Evolutionary conservation across 257 asterid species (phyloP).

Genomic region (Linaria vulgaris): DNA sequence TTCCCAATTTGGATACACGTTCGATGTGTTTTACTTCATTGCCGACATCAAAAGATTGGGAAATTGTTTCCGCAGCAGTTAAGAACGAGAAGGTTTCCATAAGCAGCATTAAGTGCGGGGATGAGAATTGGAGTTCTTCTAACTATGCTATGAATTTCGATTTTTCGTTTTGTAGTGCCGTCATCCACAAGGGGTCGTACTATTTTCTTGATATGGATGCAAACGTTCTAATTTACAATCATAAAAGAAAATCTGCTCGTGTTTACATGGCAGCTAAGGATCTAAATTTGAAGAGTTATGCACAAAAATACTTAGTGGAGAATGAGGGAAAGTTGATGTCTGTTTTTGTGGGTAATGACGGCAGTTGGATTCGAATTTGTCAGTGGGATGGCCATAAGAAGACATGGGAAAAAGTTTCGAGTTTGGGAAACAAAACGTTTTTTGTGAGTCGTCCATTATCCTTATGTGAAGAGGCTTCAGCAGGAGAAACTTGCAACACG

Average conservation of each 20-base stretch:
- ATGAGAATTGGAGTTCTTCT: background rate
- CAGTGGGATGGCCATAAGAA: constrained; percentile 7
- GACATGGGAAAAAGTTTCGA: constrained; percentile 3
- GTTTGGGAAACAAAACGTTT: background rate
- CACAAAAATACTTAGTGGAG: background rate
- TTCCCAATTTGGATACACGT: background rate
- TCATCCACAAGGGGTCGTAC: background rate
- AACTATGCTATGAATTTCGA: background rate
- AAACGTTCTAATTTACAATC: background rate
- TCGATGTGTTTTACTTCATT: constrained; percentile 1
- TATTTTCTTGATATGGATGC: background rate
- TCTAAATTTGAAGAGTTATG: background rate
- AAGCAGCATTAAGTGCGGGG: background rate
- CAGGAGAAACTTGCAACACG: background rate
- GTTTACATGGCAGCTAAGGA: background rate
- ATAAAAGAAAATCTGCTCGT: too few species aligned
- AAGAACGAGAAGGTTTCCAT: background rate
- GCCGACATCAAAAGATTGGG: constrained; percentile 1
- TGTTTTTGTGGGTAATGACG: constrained; percentile 1
- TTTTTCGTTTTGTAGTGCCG: background rate
- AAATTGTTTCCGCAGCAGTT: background rate
- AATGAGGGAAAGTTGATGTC: constrained; percentile 3
- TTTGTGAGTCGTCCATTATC: background rate
- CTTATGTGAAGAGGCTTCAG: constrained; percentile 10
- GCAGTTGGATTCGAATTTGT: background rate